phyloP scores from a whole-genome alignment of 2,329 filamentous ascomycete species.

The Boeremia lycopersici region DNA sequence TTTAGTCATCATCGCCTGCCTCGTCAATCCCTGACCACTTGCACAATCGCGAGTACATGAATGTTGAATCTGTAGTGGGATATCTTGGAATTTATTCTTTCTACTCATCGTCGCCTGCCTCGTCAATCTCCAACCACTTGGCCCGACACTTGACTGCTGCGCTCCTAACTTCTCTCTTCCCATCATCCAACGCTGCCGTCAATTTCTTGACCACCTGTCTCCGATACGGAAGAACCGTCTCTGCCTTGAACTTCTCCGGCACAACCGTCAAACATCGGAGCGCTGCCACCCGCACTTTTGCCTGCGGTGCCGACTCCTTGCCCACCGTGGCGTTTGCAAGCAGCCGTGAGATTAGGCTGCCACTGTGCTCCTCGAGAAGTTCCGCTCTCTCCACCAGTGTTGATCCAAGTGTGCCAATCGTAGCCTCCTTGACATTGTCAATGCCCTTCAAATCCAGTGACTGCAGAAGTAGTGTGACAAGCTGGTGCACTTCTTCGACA shows the following conservation, averaged over 20 bases:
- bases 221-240: slow-evolving; percentile 63
- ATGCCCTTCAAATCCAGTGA: slow-evolving; percentile 62
- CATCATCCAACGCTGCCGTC: slow-evolving; percentile 64
- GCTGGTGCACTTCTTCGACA: slow-evolving; percentile 61
- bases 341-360: slow-evolving; percentile 62
- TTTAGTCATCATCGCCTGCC: slow-evolving; percentile 58
- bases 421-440: slow-evolving; percentile 63
- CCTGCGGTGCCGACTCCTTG: slow-evolving; percentile 30
- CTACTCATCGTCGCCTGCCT: slow-evolving; percentile 61
- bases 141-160: slow-evolving; percentile 66
- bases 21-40: slow-evolving; percentile 67
- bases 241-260: slow-evolving; percentile 54
- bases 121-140: slow-evolving; percentile 66
- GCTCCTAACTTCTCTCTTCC: slow-evolving; percentile 65
- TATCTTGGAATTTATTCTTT: slow-evolving; percentile 11
- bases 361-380: slow-evolving; percentile 60
- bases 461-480: slow-evolving; percentile 67
- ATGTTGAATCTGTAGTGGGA: slow-evolving; percentile 5
- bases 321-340: slow-evolving; percentile 51
- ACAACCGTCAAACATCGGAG: slow-evolving; percentile 57
- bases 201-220: slow-evolving; percentile 63
- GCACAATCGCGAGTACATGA: too few relatives aligned
- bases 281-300: slow-evolving; percentile 55
- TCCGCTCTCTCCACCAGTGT: slow-evolving; percentile 64
- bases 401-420: slow-evolving; percentile 63